Base-by-base conservation (phyloP, 768 basidiomycete genomes). In the Mycena vulgaris region DNA sequence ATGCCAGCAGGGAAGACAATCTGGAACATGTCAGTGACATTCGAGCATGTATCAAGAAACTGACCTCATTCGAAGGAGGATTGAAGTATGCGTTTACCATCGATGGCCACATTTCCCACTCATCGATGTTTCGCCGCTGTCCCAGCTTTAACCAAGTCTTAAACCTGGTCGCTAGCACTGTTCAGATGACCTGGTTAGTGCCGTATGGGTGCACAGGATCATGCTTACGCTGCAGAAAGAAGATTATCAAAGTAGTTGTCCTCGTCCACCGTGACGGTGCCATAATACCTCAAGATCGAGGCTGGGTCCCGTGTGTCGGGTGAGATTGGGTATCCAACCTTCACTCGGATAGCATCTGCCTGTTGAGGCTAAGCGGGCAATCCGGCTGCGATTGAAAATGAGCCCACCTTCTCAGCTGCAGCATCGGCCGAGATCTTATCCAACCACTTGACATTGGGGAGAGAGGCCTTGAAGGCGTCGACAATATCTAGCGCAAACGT, bases 1-100 rank as follows among this genome's bases (percentile, higher is more conserved):
- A 99, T 96, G 28, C 98, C 98, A 25, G 98, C 97, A 11, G 98
- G 97, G 84, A 99, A 98, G 25, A 96, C 95, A 59, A 97, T 96
- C 92, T 95, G 49, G 27, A 4, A 53, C 13, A 51, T 31, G 51
- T 70, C 33, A 56, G 52, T 49, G 25, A 17, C 33, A 52, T 67
- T 51, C 17, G 55, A 6, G 31, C 49, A 52, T 14, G 17, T 21
- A 28, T 11, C 66, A 13, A 27, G 66, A 65, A 25, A 59, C 81
- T 42, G 68, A 94, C 94, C 86, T 97, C 96, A 72, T 96, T 96
- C 2, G 92, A 90, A 13, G 94, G 92, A 35, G 95, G 92, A 70
- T 91, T 92, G 82, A 91, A 95, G 81, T 96, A 96, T 1, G 96
- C 96, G 77, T 96, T 94, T 69, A 97, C 94, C 66, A 87, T 92